Base-by-base conservation (phyloP, 805 yeast genomes). In the Saccharomyces paradoxus region DNA sequence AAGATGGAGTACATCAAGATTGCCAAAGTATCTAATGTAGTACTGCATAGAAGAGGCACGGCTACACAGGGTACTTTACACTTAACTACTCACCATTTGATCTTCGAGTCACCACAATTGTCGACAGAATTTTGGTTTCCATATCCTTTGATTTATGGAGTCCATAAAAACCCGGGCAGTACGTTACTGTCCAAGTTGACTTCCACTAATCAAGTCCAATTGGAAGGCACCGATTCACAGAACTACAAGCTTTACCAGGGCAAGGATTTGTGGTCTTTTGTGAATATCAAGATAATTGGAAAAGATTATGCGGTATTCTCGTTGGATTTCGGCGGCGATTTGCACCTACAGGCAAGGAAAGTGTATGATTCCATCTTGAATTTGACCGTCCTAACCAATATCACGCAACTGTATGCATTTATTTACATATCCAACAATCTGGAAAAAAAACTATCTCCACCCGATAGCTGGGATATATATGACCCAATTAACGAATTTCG, bases 71-170 rank as follows among this genome's bases (percentile, higher is more conserved):
- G 92, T 1, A 76, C 83, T 2, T 65, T 87, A 29, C 91, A 84
- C 64, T 69, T 87, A 48, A 85, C 91, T 1, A 81, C 88, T 5
- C 91, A 87, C 65, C 94, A 87, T 70, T 68, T 87, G 61, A 86
- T 87, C 37, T 87, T 86, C 66, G 77, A 81, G 0, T 71, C 74
- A 31, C 57, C 55, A 3, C 58, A 56, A 59, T 66, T 60, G 26
- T 61, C 61, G 8, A 74, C 82, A 55, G 98, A 94, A 68, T 80
- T 89, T 30, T 94, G 98, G 99, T 78, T 89, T 30, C 86, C 96
- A 56, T 92, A 89, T 69, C 97, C 97, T 1, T 81, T 90, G 58
- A 83, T 91, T 31, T 84, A 81, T 50, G 76, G 75, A 49, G 81
- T 86, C 1, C 79, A 79, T 60, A 81, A 67, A 73, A 80, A 57